Conservation (phyloP, 176 grass and related monocot genomes). For the Avena sativa region DNA sequence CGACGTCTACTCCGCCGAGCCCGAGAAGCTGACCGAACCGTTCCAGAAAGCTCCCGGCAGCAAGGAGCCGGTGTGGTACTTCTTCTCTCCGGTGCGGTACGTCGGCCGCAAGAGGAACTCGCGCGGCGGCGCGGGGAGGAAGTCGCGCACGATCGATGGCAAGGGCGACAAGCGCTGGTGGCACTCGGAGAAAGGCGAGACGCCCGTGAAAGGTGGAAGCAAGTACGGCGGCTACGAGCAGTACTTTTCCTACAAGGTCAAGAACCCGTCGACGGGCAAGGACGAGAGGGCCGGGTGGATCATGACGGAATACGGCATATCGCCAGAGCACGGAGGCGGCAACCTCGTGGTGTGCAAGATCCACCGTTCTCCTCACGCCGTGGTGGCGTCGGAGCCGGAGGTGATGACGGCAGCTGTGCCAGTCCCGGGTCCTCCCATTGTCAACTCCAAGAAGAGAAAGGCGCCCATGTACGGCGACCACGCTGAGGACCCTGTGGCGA, state of each 20-base stretch:
- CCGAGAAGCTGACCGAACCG: neutral
- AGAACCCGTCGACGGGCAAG: neutral
- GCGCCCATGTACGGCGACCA: too few relatives aligned
- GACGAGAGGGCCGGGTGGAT: neutral
- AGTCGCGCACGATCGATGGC: neutral
- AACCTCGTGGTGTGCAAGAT: slow-evolving; percentile 4
- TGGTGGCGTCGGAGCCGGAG: neutral
- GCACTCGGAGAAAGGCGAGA: neutral
- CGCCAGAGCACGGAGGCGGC: neutral
- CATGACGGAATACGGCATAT: slow-evolving; percentile 14
- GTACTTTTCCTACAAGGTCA: neutral
- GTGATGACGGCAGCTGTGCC: neutral
- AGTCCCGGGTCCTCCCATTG: neutral
- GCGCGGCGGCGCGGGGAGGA: neutral
- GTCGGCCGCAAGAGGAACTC: neutral
- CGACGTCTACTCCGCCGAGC: neutral
- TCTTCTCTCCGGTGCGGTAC: neutral
- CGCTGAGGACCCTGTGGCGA: too few relatives aligned
- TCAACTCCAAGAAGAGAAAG: slow-evolving; percentile 6
- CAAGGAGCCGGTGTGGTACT: neutral
- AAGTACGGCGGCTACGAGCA: neutral
- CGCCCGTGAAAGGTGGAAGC: neutral
- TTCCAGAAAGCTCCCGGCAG: neutral
- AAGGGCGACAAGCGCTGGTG: neutral
- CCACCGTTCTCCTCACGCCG: neutral